Percentiles rank a stretch among this genome's conserved stretches.
phyloP scores from a whole-genome alignment of 805 yeast genomes.

The Kuraishia hungarica region DNA sequence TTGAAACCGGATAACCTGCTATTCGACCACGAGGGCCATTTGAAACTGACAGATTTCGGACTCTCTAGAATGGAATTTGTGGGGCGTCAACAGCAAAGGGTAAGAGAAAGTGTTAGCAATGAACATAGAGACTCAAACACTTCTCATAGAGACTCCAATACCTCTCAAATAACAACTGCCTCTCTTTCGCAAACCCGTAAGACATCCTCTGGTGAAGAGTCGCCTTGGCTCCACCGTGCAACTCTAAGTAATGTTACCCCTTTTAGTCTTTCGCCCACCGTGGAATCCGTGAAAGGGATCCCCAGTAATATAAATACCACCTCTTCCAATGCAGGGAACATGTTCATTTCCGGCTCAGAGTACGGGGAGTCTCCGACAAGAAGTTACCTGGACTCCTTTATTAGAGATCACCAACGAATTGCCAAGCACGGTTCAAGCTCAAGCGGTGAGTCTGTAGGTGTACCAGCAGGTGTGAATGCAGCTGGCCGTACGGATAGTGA shows the following conservation, averaged over 20 bases:
- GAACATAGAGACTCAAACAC: background rate
- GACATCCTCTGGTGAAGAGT: background rate
- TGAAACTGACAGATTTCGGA: conserved; percentile 93
- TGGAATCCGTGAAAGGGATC: conserved; percentile 14
- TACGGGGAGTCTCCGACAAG: background rate
- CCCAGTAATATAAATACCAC: background rate
- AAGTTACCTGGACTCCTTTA: conserved; percentile 3
- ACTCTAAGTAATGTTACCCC: conserved; percentile 24
- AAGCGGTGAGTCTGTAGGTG: background rate
- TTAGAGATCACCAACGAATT: background rate
- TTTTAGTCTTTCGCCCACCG: conserved; percentile 31
- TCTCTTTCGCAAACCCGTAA: background rate
- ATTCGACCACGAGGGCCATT: conserved; percentile 80
- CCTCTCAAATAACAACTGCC: background rate
- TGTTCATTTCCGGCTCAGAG: background rate
- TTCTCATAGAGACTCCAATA: background rate
- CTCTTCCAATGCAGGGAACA: too few species aligned
- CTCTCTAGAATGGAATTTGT: conserved; percentile 82
- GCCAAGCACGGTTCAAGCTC: background rate
- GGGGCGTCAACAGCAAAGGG: conserved; percentile 55
- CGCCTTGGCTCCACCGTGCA: background rate
- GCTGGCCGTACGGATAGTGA: background rate
- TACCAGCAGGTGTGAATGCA: too few species aligned
- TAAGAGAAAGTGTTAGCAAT: background rate
- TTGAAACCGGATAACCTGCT: conserved; percentile 90